These are phyloP conservation scores for Melampsora americana DNA, from an alignment of 1,284 basidiomycete species.

Conservation along the genomic window DNA sequence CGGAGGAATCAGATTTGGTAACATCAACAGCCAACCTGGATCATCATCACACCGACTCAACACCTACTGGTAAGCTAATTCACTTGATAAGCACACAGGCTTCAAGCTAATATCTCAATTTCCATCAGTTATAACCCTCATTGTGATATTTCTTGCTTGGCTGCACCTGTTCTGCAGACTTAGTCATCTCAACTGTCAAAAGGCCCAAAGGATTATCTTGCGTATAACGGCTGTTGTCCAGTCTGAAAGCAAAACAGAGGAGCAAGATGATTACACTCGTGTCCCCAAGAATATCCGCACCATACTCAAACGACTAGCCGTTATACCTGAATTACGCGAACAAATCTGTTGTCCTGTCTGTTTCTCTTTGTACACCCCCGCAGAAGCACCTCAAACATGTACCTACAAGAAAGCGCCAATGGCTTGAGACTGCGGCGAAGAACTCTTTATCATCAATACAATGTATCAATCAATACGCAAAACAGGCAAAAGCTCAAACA, in stretches of 20 bases:
- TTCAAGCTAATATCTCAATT: not conserved
- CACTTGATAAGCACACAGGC: too few species aligned
- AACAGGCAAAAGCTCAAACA: not conserved
- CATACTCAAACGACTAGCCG: not conserved
- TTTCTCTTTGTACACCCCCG: not conserved
- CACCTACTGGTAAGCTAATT: too few species aligned
- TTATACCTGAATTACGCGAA: slow-evolving; percentile 3
- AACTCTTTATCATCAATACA: not conserved
- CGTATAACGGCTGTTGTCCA: not conserved
- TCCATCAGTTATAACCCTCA: not conserved
- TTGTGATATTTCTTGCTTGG: not conserved
- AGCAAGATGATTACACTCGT: too few species aligned
- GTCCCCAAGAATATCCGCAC: not conserved
- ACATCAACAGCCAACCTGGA: too few species aligned
- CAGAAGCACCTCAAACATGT: not conserved
- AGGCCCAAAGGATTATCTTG: not conserved
- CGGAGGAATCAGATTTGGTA: too few species aligned
- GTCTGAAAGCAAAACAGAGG: too few species aligned
- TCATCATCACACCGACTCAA: too few species aligned
- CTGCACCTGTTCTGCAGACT: not conserved
- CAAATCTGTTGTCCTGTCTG: slow-evolving; percentile 9
- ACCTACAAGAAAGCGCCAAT: not conserved
- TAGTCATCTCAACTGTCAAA: not conserved
- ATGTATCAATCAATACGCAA: too few species aligned
- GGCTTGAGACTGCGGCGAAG: not conserved